These are phyloP conservation scores for Rachicladosporium sp. DNA, from an alignment of 2,329 filamentous ascomycete genomes.

Conservation along the genomic window DNA sequence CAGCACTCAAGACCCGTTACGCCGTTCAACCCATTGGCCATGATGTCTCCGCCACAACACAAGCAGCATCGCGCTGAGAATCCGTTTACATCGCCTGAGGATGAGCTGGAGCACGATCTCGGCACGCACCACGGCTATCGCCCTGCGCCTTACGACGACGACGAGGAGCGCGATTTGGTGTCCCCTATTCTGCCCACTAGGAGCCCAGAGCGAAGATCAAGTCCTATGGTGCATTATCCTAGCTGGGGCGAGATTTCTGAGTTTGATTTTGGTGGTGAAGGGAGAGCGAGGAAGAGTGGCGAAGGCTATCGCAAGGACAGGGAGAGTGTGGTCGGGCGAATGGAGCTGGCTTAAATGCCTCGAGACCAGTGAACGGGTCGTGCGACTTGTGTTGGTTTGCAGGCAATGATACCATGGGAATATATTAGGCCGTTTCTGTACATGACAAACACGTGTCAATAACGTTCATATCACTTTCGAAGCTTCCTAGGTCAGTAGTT, in stretches of 20 bases:
- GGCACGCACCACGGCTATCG: neutral
- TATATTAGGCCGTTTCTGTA: no score
- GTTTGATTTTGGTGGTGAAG: conserved; percentile 7
- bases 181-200: conserved; percentile 3
- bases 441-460: no score
- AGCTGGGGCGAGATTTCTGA: conserved; percentile 7
- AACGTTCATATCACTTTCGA: no score
- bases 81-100: conserved; percentile 6
- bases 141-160: neutral
- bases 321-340: conserved; percentile 4
- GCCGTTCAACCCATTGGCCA: conserved; percentile 7
- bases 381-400: no score
- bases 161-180: conserved; percentile 6
- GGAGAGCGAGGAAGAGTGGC: neutral
- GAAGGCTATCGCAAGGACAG: conserved; percentile 3
- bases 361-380: no score
- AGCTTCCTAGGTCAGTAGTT: no score
- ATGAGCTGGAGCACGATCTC: neutral
- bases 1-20: conserved; percentile 4
- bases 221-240: conserved; percentile 7
- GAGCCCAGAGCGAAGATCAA: conserved; percentile 3
- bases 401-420: no score
- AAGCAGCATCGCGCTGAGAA: conserved; percentile 1
- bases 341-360: conserved; percentile 2
- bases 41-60: conserved; percentile 2